Evolutionary conservation across 1,139 yeast genomes (phyloP).

Genomic region (Scheffersomyces segobiensis): DNA sequence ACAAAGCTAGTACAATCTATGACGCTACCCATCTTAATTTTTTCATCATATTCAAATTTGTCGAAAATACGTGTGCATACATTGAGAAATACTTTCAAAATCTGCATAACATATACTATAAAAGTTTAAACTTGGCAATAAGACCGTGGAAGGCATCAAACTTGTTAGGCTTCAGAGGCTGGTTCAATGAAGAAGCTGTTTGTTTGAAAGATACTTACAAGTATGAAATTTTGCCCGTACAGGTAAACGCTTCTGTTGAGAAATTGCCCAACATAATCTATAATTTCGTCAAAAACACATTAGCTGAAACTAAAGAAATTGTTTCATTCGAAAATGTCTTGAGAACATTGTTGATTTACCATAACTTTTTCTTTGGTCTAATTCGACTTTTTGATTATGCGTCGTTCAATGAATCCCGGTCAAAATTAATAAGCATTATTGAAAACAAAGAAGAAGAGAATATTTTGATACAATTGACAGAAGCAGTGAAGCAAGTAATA

Average conservation of each 20-base stretch:
- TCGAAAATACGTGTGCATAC: slow-evolving; percentile 38
- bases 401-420: not conserved
- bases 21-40: slow-evolving; percentile 21
- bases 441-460: not conserved
- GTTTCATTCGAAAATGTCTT: slow-evolving; percentile 5
- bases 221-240: slow-evolving; percentile 3
- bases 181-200: slow-evolving; percentile 23
- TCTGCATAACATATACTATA: slow-evolving; percentile 19
- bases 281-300: slow-evolving; percentile 5
- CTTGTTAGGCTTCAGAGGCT: slow-evolving; percentile 29
- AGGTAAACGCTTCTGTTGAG: slow-evolving; percentile 1
- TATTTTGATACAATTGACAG: not conserved
- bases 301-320: not conserved
- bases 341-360: slow-evolving; percentile 15
- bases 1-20: slow-evolving; percentile 4
- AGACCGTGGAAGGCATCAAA: slow-evolving; percentile 30
- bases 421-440: not conserved
- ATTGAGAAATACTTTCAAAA: slow-evolving; percentile 24
- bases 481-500: not conserved
- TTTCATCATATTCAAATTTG: slow-evolving; percentile 27
- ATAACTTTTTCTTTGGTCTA: slow-evolving; percentile 24
- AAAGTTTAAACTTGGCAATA: slow-evolving; percentile 18
- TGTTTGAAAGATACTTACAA: slow-evolving; percentile 10
- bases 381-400: not conserved
- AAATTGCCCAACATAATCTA: slow-evolving; percentile 7